A percentile compares a stretch with the other conserved stretches of the same genome.
Conservation (phyloP, 345 rosid genomes). For the Sonneratia caseolaris region DNA sequence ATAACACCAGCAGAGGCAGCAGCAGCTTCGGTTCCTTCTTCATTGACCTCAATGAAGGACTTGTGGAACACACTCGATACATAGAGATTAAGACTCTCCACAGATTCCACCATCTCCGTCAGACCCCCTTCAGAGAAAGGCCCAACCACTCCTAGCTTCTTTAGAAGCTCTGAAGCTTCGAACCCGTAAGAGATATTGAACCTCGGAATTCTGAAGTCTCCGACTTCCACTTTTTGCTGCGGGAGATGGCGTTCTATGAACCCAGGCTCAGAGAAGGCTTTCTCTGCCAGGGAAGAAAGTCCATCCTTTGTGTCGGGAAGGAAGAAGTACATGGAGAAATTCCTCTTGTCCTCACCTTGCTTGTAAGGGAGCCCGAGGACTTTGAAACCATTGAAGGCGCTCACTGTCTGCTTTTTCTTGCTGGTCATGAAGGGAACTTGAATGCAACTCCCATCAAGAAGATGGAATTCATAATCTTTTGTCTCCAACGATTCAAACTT, state of each 20-base stretch:
- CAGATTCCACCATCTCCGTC: slow-evolving; percentile 12
- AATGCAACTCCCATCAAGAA: slow-evolving; percentile 38
- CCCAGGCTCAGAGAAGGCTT: slow-evolving; percentile 10
- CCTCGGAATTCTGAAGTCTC: slow-evolving; percentile 13
- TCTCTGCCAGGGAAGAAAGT: slow-evolving; percentile 10
- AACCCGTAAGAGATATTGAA: slow-evolving; percentile 14
- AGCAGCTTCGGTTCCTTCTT: slow-evolving; percentile 16
- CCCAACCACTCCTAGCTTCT: slow-evolving; percentile 11
- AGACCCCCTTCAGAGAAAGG: slow-evolving; percentile 11
- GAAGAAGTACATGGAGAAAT: slow-evolving; percentile 64
- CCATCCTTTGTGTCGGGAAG: slow-evolving; percentile 43
- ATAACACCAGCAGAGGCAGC: slow-evolving; percentile 16
- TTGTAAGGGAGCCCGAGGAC: slow-evolving; percentile 67
- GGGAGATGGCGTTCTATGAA: slow-evolving; percentile 16
- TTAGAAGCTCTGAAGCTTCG: slow-evolving; percentile 10
- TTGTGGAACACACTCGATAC: slow-evolving; percentile 14
- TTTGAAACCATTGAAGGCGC: slow-evolving; percentile 51
- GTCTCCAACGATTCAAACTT: slow-evolving; percentile 46
- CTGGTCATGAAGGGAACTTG: slow-evolving; percentile 69
- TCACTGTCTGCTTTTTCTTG: slow-evolving; percentile 41
- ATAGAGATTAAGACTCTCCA: slow-evolving; percentile 5
- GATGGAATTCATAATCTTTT: slow-evolving; percentile 54
- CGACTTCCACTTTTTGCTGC: slow-evolving; percentile 7
- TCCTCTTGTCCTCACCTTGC: slow-evolving; percentile 55
- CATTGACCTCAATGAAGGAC: slow-evolving; percentile 16